Conservation (phyloP, 495 filamentous ascomycete genomes). For the Stereocaulon alpinum region DNA sequence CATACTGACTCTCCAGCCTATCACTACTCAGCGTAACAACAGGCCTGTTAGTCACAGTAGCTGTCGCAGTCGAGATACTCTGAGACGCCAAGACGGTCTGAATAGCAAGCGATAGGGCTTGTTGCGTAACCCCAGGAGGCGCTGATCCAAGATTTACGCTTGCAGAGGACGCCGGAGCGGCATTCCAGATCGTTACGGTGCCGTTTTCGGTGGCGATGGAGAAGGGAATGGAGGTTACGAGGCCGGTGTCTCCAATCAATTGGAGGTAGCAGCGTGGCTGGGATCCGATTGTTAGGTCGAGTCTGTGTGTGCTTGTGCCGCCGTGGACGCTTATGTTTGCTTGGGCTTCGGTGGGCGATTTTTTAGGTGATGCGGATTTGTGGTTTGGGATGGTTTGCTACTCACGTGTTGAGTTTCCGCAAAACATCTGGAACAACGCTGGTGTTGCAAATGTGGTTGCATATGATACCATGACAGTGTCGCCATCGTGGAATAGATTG, state of each 20-base stretch:
- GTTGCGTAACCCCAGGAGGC: background rate
- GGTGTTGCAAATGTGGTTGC: background rate
- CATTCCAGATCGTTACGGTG: background rate
- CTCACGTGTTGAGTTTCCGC: too few relatives aligned
- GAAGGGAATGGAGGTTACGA: background rate
- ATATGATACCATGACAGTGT: background rate
- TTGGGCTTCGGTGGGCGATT: background rate
- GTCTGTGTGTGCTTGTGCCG: background rate
- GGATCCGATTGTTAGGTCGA: background rate
- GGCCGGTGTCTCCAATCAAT: too few relatives aligned
- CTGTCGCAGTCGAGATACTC: background rate
- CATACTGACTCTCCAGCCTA: background rate
- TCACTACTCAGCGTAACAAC: background rate
- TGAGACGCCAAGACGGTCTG: too few relatives aligned
- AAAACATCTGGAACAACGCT: background rate
- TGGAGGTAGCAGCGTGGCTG: too few relatives aligned
- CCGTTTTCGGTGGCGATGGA: background rate
- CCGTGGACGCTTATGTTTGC: background rate
- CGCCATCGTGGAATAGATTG: background rate
- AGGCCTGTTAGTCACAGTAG: background rate
- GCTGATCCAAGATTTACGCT: background rate
- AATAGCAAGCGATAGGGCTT: background rate
- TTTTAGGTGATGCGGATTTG: too few relatives aligned
- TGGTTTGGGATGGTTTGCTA: too few relatives aligned
- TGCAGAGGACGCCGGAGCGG: background rate